Percentiles rank a stretch among this genome's conserved stretches.
phyloP scores from a whole-genome alignment of 495 filamentous ascomycete genomes.

The Terfezia boudieri region DNA sequence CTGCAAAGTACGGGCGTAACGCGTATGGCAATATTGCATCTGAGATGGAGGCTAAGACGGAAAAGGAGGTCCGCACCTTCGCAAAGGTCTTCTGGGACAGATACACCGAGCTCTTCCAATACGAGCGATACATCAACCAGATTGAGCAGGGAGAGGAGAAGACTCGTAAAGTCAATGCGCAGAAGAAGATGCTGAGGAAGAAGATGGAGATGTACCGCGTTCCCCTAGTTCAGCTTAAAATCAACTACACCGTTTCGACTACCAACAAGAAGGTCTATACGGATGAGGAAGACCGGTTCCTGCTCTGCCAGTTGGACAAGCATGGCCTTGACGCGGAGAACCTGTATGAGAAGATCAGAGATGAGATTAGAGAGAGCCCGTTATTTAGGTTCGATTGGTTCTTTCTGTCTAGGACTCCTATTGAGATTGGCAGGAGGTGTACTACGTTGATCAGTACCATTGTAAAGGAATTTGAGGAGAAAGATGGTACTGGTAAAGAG shows the following conservation, averaged over 20 bases:
- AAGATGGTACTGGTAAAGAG: conserved; percentile 43
- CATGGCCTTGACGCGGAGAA: conserved; percentile 70
- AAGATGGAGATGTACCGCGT: conserved; percentile 93
- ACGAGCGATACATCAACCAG: conserved; percentile 59
- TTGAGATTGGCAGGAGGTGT: conserved; percentile 78
- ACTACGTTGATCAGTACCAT: conserved; percentile 87
- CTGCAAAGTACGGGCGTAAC: conserved; percentile 70
- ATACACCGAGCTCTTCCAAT: conserved; percentile 71
- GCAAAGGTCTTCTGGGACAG: conserved; percentile 88
- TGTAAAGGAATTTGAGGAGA: conserved; percentile 74
- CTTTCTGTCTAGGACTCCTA: conserved; percentile 79
- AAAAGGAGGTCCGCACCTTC: conserved; percentile 67
- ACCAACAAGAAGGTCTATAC: conserved; percentile 99
- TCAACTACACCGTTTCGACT: conserved; percentile 95
- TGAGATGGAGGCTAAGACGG: conserved; percentile 77
- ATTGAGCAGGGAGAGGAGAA: conserved; percentile 87
- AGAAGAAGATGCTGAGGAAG: conserved; percentile 79
- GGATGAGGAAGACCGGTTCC: conserved; percentile 92
- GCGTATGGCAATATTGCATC: conserved; percentile 65
- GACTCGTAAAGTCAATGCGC: conserved; percentile 65
- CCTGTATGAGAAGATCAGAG: conserved; percentile 65
- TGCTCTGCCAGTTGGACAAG: conserved; percentile 78
- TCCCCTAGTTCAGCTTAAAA: conserved; percentile 88
- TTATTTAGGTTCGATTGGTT: conserved; percentile 99
- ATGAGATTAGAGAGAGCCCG: conserved; percentile 82